These are phyloP conservation scores for Coemansia sp. DNA, from an alignment of 192 early-diverging fungal genomes.

Conservation along the genomic window DNA sequence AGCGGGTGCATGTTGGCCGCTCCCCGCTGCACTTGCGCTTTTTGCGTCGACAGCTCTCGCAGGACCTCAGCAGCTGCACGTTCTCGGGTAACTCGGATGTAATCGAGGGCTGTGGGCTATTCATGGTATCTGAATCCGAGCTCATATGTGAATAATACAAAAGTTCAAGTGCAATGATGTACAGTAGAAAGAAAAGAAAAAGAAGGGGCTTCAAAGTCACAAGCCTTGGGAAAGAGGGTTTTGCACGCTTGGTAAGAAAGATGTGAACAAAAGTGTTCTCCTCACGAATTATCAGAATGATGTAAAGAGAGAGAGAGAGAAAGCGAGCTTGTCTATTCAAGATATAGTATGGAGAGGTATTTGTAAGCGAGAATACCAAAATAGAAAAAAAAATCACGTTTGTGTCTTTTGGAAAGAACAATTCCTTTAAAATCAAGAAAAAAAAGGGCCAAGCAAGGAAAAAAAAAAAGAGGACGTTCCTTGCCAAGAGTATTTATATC, in stretches of 20 bases:
- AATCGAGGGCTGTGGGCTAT: neutral
- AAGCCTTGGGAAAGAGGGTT: conserved; percentile 1
- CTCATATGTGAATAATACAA: conserved; percentile 1
- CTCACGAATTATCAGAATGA: neutral
- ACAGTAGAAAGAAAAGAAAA: too few species aligned
- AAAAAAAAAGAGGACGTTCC: neutral
- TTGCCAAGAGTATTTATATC: neutral
- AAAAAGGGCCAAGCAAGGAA: neutral
- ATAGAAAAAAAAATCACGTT: conserved; percentile 1
- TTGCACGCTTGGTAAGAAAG: too few species aligned
- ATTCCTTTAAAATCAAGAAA: conserved; percentile 1
- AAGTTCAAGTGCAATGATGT: neutral
- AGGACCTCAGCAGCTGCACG: conserved; percentile 41
- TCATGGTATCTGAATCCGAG: neutral
- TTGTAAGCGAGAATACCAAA: neutral
- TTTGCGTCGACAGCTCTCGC: conserved; percentile 48
- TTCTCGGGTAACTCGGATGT: conserved; percentile 7
- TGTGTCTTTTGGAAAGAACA: too few species aligned
- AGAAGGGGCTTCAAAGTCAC: neutral
- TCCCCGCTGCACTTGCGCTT: conserved; percentile 52
- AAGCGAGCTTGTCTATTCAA: too few species aligned
- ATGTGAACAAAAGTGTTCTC: too few species aligned
- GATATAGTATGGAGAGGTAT: too few species aligned
- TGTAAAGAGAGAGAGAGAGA: neutral
- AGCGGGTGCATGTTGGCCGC: conserved; percentile 36